Percentiles rank a stretch among this genome's conserved stretches.
Conservation (phyloP, 352 stramenopile genomes). For the Pythium scleroteichum region DNA sequence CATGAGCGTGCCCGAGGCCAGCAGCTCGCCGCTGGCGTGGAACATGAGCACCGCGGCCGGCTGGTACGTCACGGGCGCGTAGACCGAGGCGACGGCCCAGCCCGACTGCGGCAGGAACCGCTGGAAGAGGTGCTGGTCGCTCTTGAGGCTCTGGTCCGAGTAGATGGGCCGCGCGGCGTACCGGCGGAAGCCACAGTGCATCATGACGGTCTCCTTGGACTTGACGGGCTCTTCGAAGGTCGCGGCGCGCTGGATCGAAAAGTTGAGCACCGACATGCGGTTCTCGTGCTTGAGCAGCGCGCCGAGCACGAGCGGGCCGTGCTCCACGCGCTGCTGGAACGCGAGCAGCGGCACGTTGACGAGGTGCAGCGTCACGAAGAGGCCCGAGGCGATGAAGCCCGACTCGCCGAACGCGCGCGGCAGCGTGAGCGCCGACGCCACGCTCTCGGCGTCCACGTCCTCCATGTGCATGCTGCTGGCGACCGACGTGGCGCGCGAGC, state of each 20-base stretch:
- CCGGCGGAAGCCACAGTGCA: slow-evolving; percentile 96
- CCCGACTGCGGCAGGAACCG: slow-evolving; percentile 93
- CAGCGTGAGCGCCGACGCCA: slow-evolving; percentile 27
- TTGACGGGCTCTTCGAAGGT: slow-evolving; percentile 92
- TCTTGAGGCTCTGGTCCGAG: slow-evolving; percentile 98
- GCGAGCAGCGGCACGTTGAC: slow-evolving; percentile 62
- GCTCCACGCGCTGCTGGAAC: slow-evolving; percentile 55
- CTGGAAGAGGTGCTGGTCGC: slow-evolving; percentile 99
- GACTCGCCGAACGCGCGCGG: slow-evolving; percentile 63
- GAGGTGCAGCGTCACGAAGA: slow-evolving; percentile 92
- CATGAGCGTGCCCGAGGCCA: slow-evolving; percentile 94
- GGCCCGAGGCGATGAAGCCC: slow-evolving; percentile 91
- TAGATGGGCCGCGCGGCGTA: slow-evolving; percentile 94
- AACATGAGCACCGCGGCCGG: slow-evolving; percentile 97
- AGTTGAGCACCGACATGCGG: slow-evolving; percentile 97
- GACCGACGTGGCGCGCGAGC: slow-evolving; percentile 59
- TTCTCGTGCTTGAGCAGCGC: slow-evolving; percentile 97
- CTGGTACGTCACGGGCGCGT: slow-evolving; percentile 95
- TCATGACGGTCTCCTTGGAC: slow-evolving; percentile 95
- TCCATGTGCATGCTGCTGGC: slow-evolving; percentile 53
- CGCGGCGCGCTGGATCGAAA: slow-evolving; percentile 89
- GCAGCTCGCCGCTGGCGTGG: slow-evolving; percentile 80
- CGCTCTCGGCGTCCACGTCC: slow-evolving; percentile 70
- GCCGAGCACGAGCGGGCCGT: slow-evolving; percentile 69
- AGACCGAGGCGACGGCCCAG: slow-evolving; percentile 91